These are phyloP conservation scores for Zymoseptoria tritici DNA, from an alignment of 2,329 filamentous ascomycete species.

Conservation along the genomic window DNA sequence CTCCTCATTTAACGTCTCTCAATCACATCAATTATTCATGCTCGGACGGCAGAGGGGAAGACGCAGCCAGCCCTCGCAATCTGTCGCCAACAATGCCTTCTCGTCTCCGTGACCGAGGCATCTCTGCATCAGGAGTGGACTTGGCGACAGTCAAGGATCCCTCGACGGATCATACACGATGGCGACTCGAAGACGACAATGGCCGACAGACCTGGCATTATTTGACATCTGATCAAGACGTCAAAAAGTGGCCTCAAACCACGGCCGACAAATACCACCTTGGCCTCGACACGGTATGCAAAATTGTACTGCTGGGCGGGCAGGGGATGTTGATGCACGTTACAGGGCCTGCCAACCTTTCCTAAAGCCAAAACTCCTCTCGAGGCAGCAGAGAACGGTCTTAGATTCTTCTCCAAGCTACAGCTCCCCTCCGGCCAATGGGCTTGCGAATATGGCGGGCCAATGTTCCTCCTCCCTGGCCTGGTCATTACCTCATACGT, in stretches of 20 bases:
- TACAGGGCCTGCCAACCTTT: conserved; percentile 65
- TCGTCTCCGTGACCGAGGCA: not conserved
- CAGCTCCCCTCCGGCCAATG: conserved; percentile 87
- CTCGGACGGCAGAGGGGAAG: not conserved
- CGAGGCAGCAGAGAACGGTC: conserved; percentile 71
- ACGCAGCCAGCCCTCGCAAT: not conserved
- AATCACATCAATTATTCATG: not conserved
- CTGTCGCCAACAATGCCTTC: not conserved
- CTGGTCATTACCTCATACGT: conserved; percentile 80
- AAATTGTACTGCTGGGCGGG: not conserved
- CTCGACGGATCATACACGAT: conserved; percentile 68
- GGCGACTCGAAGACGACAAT: conserved; percentile 75
- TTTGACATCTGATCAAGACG: conserved; percentile 62
- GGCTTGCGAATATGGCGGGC: conserved; percentile 95
- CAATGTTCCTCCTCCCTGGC: conserved; percentile 89
- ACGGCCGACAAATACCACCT: conserved; percentile 85
- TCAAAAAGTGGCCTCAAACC: conserved; percentile 74
- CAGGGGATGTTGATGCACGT: not conserved
- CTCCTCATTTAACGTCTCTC: not conserved
- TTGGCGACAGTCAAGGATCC: conserved; percentile 4
- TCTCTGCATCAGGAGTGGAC: not conserved
- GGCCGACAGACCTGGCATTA: conserved; percentile 95
- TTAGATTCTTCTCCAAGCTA: conserved; percentile 81
- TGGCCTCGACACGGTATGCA: conserved; percentile 64
- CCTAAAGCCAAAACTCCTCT: conserved; percentile 64